Percentiles rank a stretch among this genome's conserved stretches.
Conservation (phyloP, 495 filamentous ascomycete genomes). For the Aspergillus panamensis region DNA sequence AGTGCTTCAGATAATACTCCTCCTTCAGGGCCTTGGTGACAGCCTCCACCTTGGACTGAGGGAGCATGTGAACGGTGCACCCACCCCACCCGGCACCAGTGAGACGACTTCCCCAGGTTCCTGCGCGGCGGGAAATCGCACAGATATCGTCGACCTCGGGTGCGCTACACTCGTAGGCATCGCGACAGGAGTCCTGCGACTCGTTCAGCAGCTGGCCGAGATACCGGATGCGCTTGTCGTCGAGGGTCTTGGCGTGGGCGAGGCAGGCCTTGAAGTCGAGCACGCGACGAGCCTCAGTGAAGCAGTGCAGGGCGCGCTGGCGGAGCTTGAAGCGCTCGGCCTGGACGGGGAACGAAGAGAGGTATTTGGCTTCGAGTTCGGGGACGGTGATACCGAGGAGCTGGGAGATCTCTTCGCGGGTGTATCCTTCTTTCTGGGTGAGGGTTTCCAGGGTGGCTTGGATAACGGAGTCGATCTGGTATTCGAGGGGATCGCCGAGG, state of each 20-base stretch:
- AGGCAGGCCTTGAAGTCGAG: conserved; percentile 76
- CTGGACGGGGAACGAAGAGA: conserved; percentile 80
- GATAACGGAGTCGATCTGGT: conserved; percentile 68
- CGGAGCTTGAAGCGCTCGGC: conserved; percentile 85
- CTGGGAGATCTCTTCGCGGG: conserved; percentile 77
- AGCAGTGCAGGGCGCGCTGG: conserved; percentile 85
- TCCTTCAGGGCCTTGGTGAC: conserved; percentile 73
- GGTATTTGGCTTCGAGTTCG: conserved; percentile 70
- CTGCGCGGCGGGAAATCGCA: conserved; percentile 68
- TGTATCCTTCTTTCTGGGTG: conserved; percentile 76
- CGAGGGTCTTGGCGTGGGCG: conserved; percentile 45
- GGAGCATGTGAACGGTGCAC: conserved; percentile 89
- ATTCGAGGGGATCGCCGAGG: conserved; percentile 51
- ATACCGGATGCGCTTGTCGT: conserved; percentile 58
- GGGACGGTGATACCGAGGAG: conserved; percentile 64
- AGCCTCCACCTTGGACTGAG: conserved; percentile 76
- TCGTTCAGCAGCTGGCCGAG: conserved; percentile 86
- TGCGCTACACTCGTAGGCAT: conserved; percentile 85
- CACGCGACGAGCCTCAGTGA: conserved; percentile 83
- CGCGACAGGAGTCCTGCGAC: conserved; percentile 80
- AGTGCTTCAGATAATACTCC: conserved; percentile 75
- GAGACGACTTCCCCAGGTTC: conserved; percentile 79
- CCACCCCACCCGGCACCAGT: conserved; percentile 98
- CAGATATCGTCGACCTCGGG: conserved; percentile 87
- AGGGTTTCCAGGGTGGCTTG: conserved; percentile 60